Percentiles rank a stretch among this genome's conserved stretches.
These are phyloP conservation scores for Rhypophila decipiens DNA, from an alignment of 495 filamentous ascomycete genomes.

Conservation along the genomic window DNA sequence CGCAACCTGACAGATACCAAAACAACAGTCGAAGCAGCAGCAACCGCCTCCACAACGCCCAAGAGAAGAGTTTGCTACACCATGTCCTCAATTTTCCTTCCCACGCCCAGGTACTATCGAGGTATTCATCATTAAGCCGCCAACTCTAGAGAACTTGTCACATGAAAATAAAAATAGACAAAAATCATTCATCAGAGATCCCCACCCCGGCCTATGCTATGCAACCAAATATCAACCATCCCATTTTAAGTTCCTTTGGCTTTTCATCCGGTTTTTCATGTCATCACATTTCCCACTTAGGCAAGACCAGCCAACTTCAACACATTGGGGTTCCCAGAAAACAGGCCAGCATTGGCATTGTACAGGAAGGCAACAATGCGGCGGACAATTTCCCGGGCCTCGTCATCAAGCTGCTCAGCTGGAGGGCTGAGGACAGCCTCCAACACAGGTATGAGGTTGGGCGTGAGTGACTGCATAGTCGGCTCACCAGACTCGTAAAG, in stretches of 20 bases:
- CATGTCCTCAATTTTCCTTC: too few species aligned
- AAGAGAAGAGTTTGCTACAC: too few species aligned
- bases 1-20: too few species aligned
- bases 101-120: too few species aligned
- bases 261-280: too few species aligned
- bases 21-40: too few species aligned
- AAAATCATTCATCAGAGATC: slow-evolving; percentile 13
- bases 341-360: slow-evolving; percentile 24
- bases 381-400: slow-evolving; percentile 52
- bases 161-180: too few species aligned
- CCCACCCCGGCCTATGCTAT: slow-evolving; percentile 15
- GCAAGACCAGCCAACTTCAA: slow-evolving; percentile 25
- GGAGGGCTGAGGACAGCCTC: slow-evolving; percentile 72
- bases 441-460: slow-evolving; percentile 70
- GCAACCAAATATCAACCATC: slow-evolving; percentile 9
- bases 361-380: slow-evolving; percentile 20
- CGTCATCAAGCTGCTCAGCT: slow-evolving; percentile 75
- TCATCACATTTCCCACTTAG: too few species aligned
- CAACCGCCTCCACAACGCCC: too few species aligned
- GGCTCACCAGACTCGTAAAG: slow-evolving; percentile 73
- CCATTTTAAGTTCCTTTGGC: neutral
- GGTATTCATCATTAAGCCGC: too few species aligned
- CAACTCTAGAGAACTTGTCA: too few species aligned
- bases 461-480: slow-evolving; percentile 69
- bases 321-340: slow-evolving; percentile 21